Conservation (phyloP, 768 basidiomycete genomes). For the Pulveroboletus frians region DNA sequence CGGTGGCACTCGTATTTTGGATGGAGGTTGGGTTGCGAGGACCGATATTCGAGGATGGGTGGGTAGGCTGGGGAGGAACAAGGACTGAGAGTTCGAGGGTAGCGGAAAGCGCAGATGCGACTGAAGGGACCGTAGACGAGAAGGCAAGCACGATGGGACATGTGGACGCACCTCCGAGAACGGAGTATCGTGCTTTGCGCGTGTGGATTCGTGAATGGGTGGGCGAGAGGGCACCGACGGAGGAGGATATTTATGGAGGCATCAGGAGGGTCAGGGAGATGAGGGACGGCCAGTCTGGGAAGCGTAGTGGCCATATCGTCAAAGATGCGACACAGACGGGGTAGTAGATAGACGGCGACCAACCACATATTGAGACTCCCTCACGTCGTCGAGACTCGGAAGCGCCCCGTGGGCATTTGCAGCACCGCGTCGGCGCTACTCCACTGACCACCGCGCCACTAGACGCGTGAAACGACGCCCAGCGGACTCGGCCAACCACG, state of each 20-base stretch:
- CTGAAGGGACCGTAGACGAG: background rate
- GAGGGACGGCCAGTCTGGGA: slow-evolving; percentile 22
- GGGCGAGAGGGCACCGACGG: slow-evolving; percentile 42
- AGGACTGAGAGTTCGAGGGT: too few relatives aligned
- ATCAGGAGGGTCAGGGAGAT: slow-evolving; percentile 26
- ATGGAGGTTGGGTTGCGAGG: slow-evolving; percentile 61
- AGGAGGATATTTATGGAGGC: slow-evolving; percentile 32
- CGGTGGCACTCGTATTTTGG: slow-evolving; percentile 64
- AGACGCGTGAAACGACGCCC: background rate
- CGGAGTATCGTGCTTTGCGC: slow-evolving; percentile 25
- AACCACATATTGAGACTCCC: too few relatives aligned
- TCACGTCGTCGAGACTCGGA: too few relatives aligned
- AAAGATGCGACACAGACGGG: background rate
- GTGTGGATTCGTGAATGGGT: slow-evolving; percentile 59
- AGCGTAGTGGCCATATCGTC: slow-evolving; percentile 4
- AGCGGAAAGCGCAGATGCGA: background rate
- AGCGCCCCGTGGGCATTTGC: too few relatives aligned
- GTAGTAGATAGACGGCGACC: background rate
- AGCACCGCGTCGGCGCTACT: too few relatives aligned
- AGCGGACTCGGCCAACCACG: background rate
- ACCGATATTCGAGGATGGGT: slow-evolving; percentile 49
- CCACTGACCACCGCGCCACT: too few relatives aligned
- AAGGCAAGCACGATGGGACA: background rate
- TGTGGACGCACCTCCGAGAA: slow-evolving; percentile 4
- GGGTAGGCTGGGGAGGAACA: slow-evolving; percentile 12